Base-by-base conservation (phyloP, 208 protist species). In the Leishmania amazonensis region DNA sequence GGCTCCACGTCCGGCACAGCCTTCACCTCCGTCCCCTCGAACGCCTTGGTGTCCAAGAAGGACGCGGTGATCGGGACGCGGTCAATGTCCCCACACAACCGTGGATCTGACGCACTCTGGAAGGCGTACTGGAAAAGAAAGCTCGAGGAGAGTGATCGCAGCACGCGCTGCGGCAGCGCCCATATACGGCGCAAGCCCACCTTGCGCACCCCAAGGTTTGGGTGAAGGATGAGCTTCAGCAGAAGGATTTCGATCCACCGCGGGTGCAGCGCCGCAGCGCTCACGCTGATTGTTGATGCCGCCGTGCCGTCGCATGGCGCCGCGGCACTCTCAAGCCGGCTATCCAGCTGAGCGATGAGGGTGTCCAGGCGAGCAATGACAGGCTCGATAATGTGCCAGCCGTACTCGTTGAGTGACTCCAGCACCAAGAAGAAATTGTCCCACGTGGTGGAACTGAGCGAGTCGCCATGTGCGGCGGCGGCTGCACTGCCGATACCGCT, bases 331-430 rank as follows among this genome's bases (percentile, higher is more conserved):
- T 79, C 64, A 13, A 89, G 75, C 31, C 77, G 76, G 54, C 28
- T n/a, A 42, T 81, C 71, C 35, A 93, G 67, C 38, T 86, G 80
- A 45, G 85, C 79, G 17, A 94, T 73, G 6, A 97, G 76, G 38
- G 81, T 81, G 85, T 96, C 95, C 3, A 98, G 83, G 67, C 93
- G 92, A 24, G 82, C 80, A 82, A 98, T 87, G 15, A 87, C 89
- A 2, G 93, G 93, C 64, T 89, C 79, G 85, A 97, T 88, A 49
- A 96, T 95, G 85, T 98, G 95, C 87, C 93, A 83, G 51, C 93
- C 93, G 76, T 91, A 98, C 80, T 98, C 92, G 73, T 92, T 94
- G 65, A 95, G 83, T 13, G 91, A 87, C 83, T 98, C 93, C 19
- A 97, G 82, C 31, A 98, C 84, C 40, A 95, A 84, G 65, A 98